Conservation (phyloP, 2,329 filamentous ascomycete species). For the Graphilbum fragrans region DNA sequence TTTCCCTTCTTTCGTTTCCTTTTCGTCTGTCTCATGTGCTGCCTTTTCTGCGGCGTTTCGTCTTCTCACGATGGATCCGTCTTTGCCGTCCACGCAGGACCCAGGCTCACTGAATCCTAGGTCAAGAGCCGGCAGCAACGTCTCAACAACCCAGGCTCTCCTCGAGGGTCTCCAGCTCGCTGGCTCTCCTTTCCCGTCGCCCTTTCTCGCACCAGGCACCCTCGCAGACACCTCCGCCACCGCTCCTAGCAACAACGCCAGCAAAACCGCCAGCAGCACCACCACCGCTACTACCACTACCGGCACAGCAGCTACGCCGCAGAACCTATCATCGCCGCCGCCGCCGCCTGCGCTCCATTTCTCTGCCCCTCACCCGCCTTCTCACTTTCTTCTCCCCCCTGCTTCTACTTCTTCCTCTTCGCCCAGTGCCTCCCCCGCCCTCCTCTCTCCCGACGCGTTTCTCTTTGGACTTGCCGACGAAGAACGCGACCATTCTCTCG, state of each 20-base stretch:
- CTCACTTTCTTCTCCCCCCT: too few species aligned
- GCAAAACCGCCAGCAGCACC: too few species aligned
- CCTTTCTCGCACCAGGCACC: neutral
- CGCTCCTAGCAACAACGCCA: too few species aligned
- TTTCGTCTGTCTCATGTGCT: neutral
- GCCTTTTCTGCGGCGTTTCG: neutral
- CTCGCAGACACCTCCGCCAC: neutral
- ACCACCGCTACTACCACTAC: too few species aligned
- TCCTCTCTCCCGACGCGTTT: neutral
- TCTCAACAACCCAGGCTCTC: constrained; percentile 16
- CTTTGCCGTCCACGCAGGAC: constrained; percentile 15
- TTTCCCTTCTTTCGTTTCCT: neutral
- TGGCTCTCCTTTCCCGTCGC: neutral
- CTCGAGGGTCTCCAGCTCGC: constrained; percentile 3
- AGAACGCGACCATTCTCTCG: too few species aligned
- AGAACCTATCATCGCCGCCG: neutral
- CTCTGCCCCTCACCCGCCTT: neutral
- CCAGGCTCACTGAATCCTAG: constrained; percentile 19
- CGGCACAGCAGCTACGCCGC: too few species aligned
- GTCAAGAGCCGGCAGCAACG: constrained; percentile 14
- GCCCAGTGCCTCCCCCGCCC: neutral
- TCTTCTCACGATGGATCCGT: constrained; percentile 13
- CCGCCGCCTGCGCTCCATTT: neutral
- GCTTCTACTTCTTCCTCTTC: neutral
- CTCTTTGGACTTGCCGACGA: too few species aligned